Conservation (phyloP, 2,329 filamentous ascomycete species). For the Trichothecium roseum region DNA sequence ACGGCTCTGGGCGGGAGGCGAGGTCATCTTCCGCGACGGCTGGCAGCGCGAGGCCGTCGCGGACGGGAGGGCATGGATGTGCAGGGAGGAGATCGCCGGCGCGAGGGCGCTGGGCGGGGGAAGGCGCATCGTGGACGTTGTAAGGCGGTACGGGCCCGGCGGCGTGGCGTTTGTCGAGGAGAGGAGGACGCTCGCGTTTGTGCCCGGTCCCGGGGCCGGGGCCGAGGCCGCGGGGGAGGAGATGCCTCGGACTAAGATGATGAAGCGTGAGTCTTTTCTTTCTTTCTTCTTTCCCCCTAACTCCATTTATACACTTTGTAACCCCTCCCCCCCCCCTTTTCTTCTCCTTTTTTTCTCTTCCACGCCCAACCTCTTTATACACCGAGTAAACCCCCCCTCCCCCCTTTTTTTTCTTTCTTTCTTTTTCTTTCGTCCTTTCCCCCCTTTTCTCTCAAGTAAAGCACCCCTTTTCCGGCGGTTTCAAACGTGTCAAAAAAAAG, state of each 20-base stretch:
- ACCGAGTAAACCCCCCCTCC: too few relatives aligned
- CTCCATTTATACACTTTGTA: conserved; percentile 2
- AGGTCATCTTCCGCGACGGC: conserved; percentile 41
- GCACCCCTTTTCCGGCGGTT: background rate
- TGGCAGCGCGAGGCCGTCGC: conserved; percentile 21
- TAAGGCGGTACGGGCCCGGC: conserved; percentile 29
- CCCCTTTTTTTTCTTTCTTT: too few relatives aligned
- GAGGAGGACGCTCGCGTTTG: conserved; percentile 40
- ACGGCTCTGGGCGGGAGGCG: conserved; percentile 84
- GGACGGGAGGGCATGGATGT: conserved; percentile 28
- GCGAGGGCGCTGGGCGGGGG: conserved; percentile 25
- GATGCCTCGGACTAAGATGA: too few relatives aligned
- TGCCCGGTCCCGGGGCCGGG: too few relatives aligned
- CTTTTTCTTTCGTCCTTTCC: background rate
- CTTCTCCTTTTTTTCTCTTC: too few relatives aligned
- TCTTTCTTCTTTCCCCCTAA: background rate
- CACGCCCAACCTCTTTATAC: too few relatives aligned
- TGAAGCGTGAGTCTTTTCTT: conserved; percentile 15
- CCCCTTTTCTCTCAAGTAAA: background rate
- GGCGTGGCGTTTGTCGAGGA: conserved; percentile 29
- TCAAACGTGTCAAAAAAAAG: too few relatives aligned
- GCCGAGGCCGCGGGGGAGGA: too few relatives aligned
- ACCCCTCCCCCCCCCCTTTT: too few relatives aligned
- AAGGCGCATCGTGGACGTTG: conserved; percentile 42
- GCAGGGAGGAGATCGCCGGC: conserved; percentile 33